A percentile compares a stretch with the other conserved stretches of the same genome.
phyloP scores from a whole-genome alignment of 305 asterid genomes.

The Fraxinus dipetala region DNA sequence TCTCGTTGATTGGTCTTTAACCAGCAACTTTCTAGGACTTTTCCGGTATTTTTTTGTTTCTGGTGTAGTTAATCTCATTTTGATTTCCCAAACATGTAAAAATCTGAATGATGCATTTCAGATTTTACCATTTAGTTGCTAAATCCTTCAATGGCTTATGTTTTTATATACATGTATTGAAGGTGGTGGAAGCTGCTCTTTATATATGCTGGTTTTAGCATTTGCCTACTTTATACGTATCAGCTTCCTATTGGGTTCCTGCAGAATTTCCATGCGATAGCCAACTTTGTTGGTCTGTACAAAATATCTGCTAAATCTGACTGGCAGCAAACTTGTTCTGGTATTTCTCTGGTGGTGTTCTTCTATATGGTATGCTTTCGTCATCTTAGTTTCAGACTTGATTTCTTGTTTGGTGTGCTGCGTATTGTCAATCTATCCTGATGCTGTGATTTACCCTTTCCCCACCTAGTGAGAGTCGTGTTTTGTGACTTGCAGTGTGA shows the following conservation, averaged over 20 bases:
- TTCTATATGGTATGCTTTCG: constrained; percentile 74
- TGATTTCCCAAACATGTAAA: constrained; percentile 2
- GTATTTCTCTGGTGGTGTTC: constrained; percentile 72
- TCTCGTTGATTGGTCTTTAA: constrained; percentile 89
- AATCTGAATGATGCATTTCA: constrained; percentile 7
- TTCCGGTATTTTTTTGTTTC: constrained; percentile 63
- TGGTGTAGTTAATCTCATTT: constrained; percentile 13
- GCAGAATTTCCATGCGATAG: constrained; percentile 39
- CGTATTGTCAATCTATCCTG: not conserved
- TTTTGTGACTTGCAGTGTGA: not conserved
- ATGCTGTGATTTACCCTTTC: not conserved
- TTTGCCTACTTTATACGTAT: constrained; percentile 72
- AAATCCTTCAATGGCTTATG: constrained; percentile 36
- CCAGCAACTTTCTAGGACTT: constrained; percentile 96
- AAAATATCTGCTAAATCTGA: constrained; percentile 56
- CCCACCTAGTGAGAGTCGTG: not conserved
- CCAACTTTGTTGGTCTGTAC: constrained; percentile 69
- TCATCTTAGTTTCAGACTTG: constrained; percentile 27
- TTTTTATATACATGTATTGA: constrained; percentile 36
- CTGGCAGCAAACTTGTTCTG: constrained; percentile 77
- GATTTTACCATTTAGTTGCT: constrained; percentile 31
- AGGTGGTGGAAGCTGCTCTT: constrained; percentile 99
- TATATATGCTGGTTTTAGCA: constrained; percentile 73
- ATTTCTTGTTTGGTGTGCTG: constrained; percentile 25
- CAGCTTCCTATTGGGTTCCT: constrained; percentile 81